Evolutionary conservation across 371 early-diverging fungal genomes (phyloP), one percentile per base, ranked within the genome.

Genomic region (Gilbertella persicaria): DNA sequence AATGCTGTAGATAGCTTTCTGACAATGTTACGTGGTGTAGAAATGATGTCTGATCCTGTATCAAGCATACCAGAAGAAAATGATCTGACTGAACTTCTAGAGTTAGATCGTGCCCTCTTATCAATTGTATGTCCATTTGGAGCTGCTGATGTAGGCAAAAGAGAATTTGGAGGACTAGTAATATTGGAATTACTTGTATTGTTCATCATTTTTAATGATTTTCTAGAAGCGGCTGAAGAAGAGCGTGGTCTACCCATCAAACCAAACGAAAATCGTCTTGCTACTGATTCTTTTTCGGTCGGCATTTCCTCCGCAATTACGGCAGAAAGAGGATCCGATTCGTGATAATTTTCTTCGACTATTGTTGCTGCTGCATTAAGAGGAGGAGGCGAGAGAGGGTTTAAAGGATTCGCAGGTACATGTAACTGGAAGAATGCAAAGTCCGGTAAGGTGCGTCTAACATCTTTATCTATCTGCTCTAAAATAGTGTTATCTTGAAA

Each of bases 391-490:
- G 79, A 77, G 13, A 84, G 66, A 1, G 85, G 85, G 47, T 80
- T 78, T 5, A 73, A 57, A 8, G 73, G 69, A 28, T 76, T 80
- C 35, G 58, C 59, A 3, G 82, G 80, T 24, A 88, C 81, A 5
- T 79, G 82, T 7, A 67, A 67, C 55, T 91, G 93, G 53, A 93
- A 91, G 62, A 91, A 91, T 2, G 87, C 85, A 56, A 91, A 77
- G 60, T 93, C 93, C 5, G 92, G 89, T 51, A 90, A 66, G 9
- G 94, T 93, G 25, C 94, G 78, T 43, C 90, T 58, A 10, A 90
- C 85, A 60, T 93, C 94, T 60, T 88, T 90, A 67, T 91, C 90
- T 21, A 93, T 92, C 65, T 91, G 91, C 41, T 90, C 91, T 37
- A 89, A 56, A 23, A 80, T 78, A 19, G 59, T 53, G 54, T 83